Conservation (phyloP, 805 yeast species). For the Lipomyces yamanashiensis region DNA sequence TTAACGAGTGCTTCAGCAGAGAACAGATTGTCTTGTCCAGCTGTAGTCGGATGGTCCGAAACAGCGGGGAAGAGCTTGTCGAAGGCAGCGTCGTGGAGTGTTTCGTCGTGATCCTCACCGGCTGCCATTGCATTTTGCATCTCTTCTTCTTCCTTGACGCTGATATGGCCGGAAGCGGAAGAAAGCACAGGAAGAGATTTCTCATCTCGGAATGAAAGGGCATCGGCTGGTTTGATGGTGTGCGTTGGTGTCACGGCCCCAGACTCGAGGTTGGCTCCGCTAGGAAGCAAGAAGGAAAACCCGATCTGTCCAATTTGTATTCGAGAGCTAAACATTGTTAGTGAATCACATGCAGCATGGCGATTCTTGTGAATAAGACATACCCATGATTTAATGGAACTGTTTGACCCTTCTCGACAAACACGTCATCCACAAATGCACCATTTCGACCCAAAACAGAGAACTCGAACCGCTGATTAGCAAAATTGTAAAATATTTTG, state of each 20-base stretch:
- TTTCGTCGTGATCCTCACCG: constrained; percentile 1
- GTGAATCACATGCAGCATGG: neutral
- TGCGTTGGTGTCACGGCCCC: constrained; percentile 24
- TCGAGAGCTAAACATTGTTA: constrained; percentile 44
- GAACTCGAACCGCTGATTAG: constrained; percentile 90
- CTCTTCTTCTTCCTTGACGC: constrained; percentile 1
- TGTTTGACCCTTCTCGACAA: constrained; percentile 88
- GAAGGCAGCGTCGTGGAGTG: neutral
- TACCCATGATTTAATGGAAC: constrained; percentile 79
- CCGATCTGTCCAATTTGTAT: constrained; percentile 93
- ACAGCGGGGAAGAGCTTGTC: neutral
- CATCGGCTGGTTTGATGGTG: constrained; percentile 36
- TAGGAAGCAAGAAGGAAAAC: constrained; percentile 84
- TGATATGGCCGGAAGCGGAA: constrained; percentile 6
- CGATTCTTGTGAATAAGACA: neutral
- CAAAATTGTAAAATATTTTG: constrained; percentile 93
- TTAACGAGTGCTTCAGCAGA: neutral
- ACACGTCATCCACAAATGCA: constrained; percentile 90
- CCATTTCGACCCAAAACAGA: constrained; percentile 94
- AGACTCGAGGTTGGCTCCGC: constrained; percentile 46
- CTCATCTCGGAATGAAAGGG: constrained; percentile 32
- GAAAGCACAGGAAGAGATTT: constrained; percentile 19
- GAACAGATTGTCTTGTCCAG: constrained; percentile 1
- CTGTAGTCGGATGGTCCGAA: neutral
- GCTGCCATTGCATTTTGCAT: neutral